Conservation (phyloP, 331 rosid species). For the Acacia pycnantha region DNA sequence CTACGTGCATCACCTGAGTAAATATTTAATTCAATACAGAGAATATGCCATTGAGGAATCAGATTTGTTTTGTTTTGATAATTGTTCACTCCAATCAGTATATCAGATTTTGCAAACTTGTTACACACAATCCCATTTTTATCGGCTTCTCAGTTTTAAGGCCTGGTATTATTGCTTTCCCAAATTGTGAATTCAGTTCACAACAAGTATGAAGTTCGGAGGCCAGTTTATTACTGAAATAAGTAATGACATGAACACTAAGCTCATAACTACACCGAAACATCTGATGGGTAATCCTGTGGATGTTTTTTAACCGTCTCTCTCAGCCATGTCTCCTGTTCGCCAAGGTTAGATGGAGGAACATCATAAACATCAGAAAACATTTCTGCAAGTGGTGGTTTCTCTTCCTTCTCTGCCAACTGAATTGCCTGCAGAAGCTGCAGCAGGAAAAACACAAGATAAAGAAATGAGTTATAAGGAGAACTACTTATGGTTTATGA, state of each 20-base stretch:
- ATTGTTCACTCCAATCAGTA: slow-evolving; percentile 28
- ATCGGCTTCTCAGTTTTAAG: background rate
- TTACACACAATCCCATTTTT: background rate
- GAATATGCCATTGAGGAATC: background rate
- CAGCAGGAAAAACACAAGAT: slow-evolving; percentile 18
- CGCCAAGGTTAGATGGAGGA: slow-evolving; percentile 68
- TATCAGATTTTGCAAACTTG: background rate
- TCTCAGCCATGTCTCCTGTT: slow-evolving; percentile 69
- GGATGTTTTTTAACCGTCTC: slow-evolving; percentile 59
- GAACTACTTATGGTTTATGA: background rate
- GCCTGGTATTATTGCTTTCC: background rate
- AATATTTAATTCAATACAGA: background rate
- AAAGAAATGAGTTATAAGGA: background rate
- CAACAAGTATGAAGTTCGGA: background rate
- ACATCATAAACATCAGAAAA: slow-evolving; percentile 83
- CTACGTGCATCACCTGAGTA: background rate
- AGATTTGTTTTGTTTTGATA: slow-evolving; percentile 29
- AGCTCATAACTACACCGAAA: slow-evolving; percentile 42
- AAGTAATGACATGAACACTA: background rate
- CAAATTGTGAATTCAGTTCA: background rate
- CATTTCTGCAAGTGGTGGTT: slow-evolving; percentile 68
- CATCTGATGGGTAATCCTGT: slow-evolving; percentile 62
- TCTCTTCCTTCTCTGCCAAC: slow-evolving; percentile 72
- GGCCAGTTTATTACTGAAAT: background rate
- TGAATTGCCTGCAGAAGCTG: slow-evolving; percentile 83